These are phyloP conservation scores for Taphrina communis DNA, from an alignment of 1,139 yeast species.

Conservation along the genomic window DNA sequence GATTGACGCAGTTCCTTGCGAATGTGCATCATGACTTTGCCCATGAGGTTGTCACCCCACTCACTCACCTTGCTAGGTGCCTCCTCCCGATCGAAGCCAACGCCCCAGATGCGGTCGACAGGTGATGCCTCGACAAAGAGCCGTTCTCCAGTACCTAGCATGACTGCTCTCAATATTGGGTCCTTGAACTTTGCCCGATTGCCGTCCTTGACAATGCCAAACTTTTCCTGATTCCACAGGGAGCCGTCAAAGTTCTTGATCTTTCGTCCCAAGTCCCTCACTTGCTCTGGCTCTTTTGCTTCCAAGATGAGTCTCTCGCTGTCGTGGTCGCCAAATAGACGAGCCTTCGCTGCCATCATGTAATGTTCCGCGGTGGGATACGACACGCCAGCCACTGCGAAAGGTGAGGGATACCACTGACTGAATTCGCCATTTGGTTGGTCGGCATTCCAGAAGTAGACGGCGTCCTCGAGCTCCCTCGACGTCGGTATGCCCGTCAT, in stretches of 20 bases:
- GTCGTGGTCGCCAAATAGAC: constrained; percentile 9
- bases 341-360: constrained; percentile 19
- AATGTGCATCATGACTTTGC: constrained; percentile 23
- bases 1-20: neutral
- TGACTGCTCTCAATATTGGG: neutral
- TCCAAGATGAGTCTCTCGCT: constrained; percentile 2
- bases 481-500: neutral
- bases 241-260: constrained; percentile 8
- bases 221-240: constrained; percentile 6
- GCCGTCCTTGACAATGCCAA: constrained; percentile 13
- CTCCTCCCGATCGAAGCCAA: constrained; percentile 9
- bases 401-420: constrained; percentile 7
- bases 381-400: neutral
- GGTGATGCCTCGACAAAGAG: constrained; percentile 17
- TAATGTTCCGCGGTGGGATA: constrained; percentile 23
- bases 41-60: constrained; percentile 22
- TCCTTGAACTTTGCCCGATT: constrained; percentile 15
- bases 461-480: constrained; percentile 1
- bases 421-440: constrained; percentile 20
- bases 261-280: constrained; percentile 14
- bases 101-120: constrained; percentile 13
- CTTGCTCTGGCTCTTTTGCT: constrained; percentile 6
- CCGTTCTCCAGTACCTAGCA: constrained; percentile 10
- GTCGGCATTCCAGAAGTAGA: constrained; percentile 21
- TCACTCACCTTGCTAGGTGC: neutral